A percentile compares a stretch with the other conserved stretches of the same genome.
Conservation (phyloP, 2,329 filamentous ascomycete species). For the Trichocomaceae sp. region DNA sequence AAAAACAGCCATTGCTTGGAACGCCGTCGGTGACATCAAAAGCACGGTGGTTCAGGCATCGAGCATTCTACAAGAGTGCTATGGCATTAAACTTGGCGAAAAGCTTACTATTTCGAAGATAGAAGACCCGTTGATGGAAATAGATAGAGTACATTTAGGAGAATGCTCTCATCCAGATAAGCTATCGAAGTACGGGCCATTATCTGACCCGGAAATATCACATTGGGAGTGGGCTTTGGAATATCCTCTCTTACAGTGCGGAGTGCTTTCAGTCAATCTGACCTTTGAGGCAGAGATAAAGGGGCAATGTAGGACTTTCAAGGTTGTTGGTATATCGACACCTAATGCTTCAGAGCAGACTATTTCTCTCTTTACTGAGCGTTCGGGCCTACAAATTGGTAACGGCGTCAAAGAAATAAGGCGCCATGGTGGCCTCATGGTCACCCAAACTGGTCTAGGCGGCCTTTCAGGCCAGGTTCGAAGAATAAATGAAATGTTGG, state of each 20-base stretch:
- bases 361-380: constrained; percentile 31
- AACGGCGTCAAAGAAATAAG: constrained; percentile 16
- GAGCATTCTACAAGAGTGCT: constrained; percentile 64
- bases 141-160: constrained; percentile 53
- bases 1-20: constrained; percentile 59
- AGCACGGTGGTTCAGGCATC: constrained; percentile 66
- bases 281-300: constrained; percentile 57
- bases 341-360: constrained; percentile 31
- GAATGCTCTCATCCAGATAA: constrained; percentile 48
- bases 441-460: constrained; percentile 51
- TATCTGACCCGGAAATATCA: constrained; percentile 30
- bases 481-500: constrained; percentile 61
- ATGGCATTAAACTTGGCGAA: constrained; percentile 66
- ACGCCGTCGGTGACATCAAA: constrained; percentile 55
- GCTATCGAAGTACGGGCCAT: constrained; percentile 28
- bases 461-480: constrained; percentile 60
- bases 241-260: constrained; percentile 47
- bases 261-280: constrained; percentile 64
- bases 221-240: constrained; percentile 47
- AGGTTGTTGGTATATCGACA: constrained; percentile 51
- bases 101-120: constrained; percentile 56
- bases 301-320: constrained; percentile 56
- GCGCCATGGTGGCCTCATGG: constrained; percentile 17
- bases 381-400: constrained; percentile 29
- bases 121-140: constrained; percentile 46